Evolutionary conservation across 176 grass and related monocot genomes (phyloP), one percentile per base, ranked within the genome.

Genomic region (Areca catechu): DNA sequence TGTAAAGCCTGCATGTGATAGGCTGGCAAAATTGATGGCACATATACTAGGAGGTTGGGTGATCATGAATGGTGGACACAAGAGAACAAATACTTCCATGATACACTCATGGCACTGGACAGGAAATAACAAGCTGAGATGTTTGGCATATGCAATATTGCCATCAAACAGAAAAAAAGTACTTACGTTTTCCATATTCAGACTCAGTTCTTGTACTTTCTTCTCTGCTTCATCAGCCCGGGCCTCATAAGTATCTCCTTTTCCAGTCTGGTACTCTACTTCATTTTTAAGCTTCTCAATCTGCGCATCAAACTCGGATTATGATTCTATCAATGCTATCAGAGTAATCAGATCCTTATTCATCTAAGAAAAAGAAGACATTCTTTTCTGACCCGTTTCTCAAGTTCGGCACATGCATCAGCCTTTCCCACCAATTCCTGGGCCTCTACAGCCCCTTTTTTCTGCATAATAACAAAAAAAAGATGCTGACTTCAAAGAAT

Each of bases 251-350:
- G 60, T 21, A 20, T 84, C 85, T 51, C 72, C 77, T 72, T 80
- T 80, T 62, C 25, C 58, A 50, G 76, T 56, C 17, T 77, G 76
- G 24, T 61, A 66, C 24, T 80, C 76, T 62, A 89, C 50, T 73
- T 89, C 80, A 56, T 54, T 84, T 0, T 74, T 75, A 28, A 89
- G 37, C 72, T 69, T 74, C 68, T 80, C 53, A 43, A 80, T 61
- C 85, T 89, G 65, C 62, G 24, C 14, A 19, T 14, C 9, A 43
- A 43, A 43, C 14, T 43, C 34, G 14, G 10, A 43, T 29, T 14
- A 43, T 43, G 34, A 43, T 43, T 43, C 34, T 43, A 43, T 43
- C 9, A 43, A 43, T 43, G 34, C 34, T 43, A 14, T 43, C 34
- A 14, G 1, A 43, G 34, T 12, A 43, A 0, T 14, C 34, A 43